Evolutionary conservation across 306 rosid genomes (phyloP), one percentile per base, ranked within the genome.

Genomic region (Hippophae tibetana): DNA sequence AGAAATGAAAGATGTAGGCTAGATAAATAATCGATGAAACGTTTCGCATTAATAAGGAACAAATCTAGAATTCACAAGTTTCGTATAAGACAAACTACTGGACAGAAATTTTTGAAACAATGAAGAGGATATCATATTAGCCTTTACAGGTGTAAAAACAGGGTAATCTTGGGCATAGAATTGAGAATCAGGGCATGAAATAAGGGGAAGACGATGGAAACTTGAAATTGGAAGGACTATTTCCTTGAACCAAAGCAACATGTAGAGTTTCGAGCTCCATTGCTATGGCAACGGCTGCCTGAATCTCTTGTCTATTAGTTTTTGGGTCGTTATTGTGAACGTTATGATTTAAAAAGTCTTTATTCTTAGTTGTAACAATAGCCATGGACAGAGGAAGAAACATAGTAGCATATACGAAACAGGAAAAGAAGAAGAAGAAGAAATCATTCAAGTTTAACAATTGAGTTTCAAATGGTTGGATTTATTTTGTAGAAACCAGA

Each of bases 111-210:
- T 5, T 5, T 7, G 49, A 54, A 26, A 65, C 57, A 49, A 38
- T 7, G 2, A 6, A 26, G 51, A 44, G 9, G 69, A 65, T 40
- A 23, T 58, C 9, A 40, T 43, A 18, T 18, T 18, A 18, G 18
- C 18, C 63, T 74, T 80, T 54, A 90, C 98, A 51, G 98, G 98
- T 8, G 96, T 85, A 74, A 87, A 90, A 79, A 90, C 84, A 69
- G 96, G 98, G 76, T 90, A 90, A 67, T 87, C 96, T 56, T 81
- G 95, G 9, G 89, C 87, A 76, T 92, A 83, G 80, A 79, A 74
- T 56, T 81, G 95, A 70, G 94, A 69, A 66, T 72, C 77, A 78
- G 83, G 67, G 63, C 74, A 86, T 23, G 83, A 70, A 63, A 68
- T 57, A 18, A 13, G 74, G 66, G 71, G 86, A 79, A 71, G 88